A percentile compares a stretch with the other conserved stretches of the same genome.
These are phyloP conservation scores for Microsporum ferrugineum DNA, from an alignment of 2,329 filamentous ascomycete species.

Conservation along the genomic window DNA sequence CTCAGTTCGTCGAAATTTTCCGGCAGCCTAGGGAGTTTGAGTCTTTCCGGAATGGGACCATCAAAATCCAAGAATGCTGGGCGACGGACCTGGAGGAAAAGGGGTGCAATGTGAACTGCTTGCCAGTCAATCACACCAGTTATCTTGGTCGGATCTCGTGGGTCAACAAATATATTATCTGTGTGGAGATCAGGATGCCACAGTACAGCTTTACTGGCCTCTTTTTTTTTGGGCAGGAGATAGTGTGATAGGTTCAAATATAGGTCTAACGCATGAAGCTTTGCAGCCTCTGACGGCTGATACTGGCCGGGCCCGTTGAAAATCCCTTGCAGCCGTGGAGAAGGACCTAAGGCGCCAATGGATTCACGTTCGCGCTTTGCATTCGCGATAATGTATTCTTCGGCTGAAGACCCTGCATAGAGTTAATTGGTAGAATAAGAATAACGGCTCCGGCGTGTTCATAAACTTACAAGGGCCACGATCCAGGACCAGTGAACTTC, in stretches of 20 bases:
- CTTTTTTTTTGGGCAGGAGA: background rate
- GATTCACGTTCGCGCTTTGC: background rate
- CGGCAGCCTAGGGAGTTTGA: background rate
- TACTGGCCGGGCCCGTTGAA: background rate
- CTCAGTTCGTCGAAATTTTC: background rate
- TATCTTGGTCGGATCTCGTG: slow-evolving; percentile 19
- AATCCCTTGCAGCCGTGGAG: background rate
- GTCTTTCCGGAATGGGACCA: background rate
- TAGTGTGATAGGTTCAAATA: background rate
- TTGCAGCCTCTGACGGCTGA: background rate
- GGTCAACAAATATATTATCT: slow-evolving; percentile 27
- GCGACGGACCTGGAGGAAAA: slow-evolving; percentile 18
- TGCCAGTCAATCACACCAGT: slow-evolving; percentile 22
- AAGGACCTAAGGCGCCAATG: background rate
- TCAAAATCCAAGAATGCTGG: background rate
- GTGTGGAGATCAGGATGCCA: background rate
- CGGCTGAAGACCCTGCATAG: background rate
- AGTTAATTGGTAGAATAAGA: background rate
- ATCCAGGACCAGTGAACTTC: background rate
- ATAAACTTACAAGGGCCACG: background rate
- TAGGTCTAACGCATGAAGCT: background rate
- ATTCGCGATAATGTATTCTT: background rate
- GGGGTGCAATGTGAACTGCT: slow-evolving; percentile 17
- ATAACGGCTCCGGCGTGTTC: background rate
- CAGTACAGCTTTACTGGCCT: background rate